Conservation (phyloP, 768 basidiomycete species). For the Lanmaoa pseudosensibilis region DNA sequence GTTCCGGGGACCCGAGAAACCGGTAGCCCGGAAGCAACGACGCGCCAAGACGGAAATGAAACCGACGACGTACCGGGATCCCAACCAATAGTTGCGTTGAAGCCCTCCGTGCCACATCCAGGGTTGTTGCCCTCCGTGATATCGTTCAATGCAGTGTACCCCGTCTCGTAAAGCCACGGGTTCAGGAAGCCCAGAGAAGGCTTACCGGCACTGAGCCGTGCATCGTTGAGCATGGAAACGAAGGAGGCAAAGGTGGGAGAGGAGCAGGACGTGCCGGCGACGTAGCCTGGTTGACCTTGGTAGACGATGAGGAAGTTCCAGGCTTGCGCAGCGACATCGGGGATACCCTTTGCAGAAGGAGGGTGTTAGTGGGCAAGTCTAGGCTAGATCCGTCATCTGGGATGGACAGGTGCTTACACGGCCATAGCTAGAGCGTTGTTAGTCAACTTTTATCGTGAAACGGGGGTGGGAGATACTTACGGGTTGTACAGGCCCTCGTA, state of each 20-base stretch:
- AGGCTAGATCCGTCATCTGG: too few relatives aligned
- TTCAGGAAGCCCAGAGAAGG: slow-evolving; percentile 65
- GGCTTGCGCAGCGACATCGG: slow-evolving; percentile 67
- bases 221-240: slow-evolving; percentile 66
- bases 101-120: slow-evolving; percentile 64
- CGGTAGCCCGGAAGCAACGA: neutral
- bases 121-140: slow-evolving; percentile 57
- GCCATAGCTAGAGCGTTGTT: slow-evolving; percentile 40
- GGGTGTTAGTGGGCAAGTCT: neutral
- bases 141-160: slow-evolving; percentile 47
- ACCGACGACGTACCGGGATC: slow-evolving; percentile 48
- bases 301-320: slow-evolving; percentile 49
- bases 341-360: slow-evolving; percentile 42
- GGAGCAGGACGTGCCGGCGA: slow-evolving; percentile 66
- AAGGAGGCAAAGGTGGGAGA: slow-evolving; percentile 65
- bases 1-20: neutral
- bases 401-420: slow-evolving; percentile 41
- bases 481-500: slow-evolving; percentile 62
- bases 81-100: slow-evolving; percentile 62
- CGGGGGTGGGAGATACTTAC: slow-evolving; percentile 34
- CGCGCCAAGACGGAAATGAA: neutral
- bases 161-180: slow-evolving; percentile 52
- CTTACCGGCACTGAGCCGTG: slow-evolving; percentile 43
- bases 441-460: neutral
- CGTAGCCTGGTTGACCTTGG: slow-evolving; percentile 36